Evolutionary conservation across 352 stramenopile species (phyloP).

Genomic region (Phytophthora citrophthora): DNA sequence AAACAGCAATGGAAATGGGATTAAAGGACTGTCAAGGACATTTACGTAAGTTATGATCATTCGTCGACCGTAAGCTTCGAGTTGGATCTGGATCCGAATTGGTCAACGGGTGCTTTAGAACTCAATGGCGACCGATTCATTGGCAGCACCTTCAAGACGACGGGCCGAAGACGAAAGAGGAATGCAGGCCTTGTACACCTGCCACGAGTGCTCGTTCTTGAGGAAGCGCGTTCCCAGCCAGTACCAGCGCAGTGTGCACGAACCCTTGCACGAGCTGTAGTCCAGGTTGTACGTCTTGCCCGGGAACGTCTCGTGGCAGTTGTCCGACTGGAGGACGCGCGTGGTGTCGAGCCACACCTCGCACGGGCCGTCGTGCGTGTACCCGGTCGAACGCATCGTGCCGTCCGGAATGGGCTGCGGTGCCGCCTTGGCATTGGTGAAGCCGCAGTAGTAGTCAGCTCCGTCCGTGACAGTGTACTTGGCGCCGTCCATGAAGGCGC

Average conservation of each 20-base stretch:
- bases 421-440: conserved; percentile 29
- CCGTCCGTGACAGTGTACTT: conserved; percentile 43
- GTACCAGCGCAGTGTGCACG: conserved; percentile 53
- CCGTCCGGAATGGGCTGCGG: conserved; percentile 39
- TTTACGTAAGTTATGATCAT: conserved; percentile 7
- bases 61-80: conserved; percentile 1
- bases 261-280: conserved; percentile 50
- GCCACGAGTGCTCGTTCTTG: conserved; percentile 60
- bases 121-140: conserved; percentile 31
- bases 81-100: background rate
- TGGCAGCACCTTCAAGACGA: conserved; percentile 26
- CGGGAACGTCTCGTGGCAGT: conserved; percentile 42
- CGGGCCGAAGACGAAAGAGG: conserved; percentile 36
- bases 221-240: conserved; percentile 52
- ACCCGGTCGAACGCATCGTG: conserved; percentile 50
- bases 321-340: conserved; percentile 44
- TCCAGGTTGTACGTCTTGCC: conserved; percentile 48
- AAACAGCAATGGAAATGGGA: conserved; percentile 8
- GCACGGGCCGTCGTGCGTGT: conserved; percentile 58
- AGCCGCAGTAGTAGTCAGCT: conserved; percentile 47
- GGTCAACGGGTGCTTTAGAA: conserved; percentile 11
- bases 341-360: conserved; percentile 56
- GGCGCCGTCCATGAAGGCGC: conserved; percentile 49
- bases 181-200: conserved; percentile 59
- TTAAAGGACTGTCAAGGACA: conserved; percentile 12